Percentiles rank a stretch among this genome's conserved stretches.
Conservation (phyloP, 169 alveolate genomes). For the Plasmodium yoelii region DNA sequence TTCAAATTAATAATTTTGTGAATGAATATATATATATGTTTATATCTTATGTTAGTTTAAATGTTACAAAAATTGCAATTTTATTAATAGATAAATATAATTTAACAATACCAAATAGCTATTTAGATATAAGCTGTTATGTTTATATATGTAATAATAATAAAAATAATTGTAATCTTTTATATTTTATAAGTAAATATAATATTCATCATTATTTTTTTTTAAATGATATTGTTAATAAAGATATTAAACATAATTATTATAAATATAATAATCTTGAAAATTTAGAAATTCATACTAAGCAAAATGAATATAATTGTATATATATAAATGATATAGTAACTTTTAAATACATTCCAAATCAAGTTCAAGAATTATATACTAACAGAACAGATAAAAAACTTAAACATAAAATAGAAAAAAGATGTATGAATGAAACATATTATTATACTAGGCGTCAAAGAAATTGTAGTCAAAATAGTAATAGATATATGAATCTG, state of each 20-base stretch:
- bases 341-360: not conserved
- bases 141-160: constrained; percentile 48
- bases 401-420: not conserved
- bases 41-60: constrained; percentile 23
- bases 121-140: constrained; percentile 50
- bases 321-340: constrained; percentile 25
- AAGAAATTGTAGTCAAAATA: not conserved
- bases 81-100: constrained; percentile 47
- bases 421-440: not conserved
- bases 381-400: no score
- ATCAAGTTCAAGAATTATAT: not conserved
- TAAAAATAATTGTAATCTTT: constrained; percentile 17
- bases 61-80: constrained; percentile 38
- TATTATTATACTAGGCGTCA: no score
- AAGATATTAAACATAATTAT: constrained; percentile 42
- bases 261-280: constrained; percentile 36
- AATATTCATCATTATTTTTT: constrained; percentile 32
- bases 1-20: constrained; percentile 29
- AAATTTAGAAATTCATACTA: not conserved
- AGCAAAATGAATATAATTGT: constrained; percentile 18
- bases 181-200: constrained; percentile 37
- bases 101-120: constrained; percentile 30
- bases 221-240: constrained; percentile 32
- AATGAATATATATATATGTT: constrained; percentile 53
- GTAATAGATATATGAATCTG: not conserved